Base-by-base conservation (phyloP, 2,329 filamentous ascomycete species). In the Aspergillus sp. region DNA sequence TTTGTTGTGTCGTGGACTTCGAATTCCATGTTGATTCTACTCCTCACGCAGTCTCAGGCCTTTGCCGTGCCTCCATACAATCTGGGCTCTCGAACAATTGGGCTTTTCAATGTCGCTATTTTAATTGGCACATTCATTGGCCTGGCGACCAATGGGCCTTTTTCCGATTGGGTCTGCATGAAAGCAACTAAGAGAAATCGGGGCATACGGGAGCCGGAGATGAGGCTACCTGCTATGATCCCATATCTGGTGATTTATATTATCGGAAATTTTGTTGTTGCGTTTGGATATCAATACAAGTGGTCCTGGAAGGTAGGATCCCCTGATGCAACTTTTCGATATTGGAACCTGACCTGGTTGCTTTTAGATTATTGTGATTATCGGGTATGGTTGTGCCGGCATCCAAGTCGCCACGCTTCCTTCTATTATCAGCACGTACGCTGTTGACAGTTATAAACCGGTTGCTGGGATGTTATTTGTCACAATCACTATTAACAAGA, bases 361-460 rank as follows among this genome's bases (percentile, higher is more conserved):
- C 25, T 9, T 27, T 27, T 27, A 27, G 25, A 27, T 27, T 8
- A 77, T 87, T 58, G 81, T 87, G 6, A 77, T 87, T n/a, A 74
- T 87, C 52, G 84, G 84, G 7, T 87, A 82, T 65, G 79, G 80
- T 5, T 82, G 77, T 56, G 79, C 82, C 0, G 84, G 69, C 1
- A 83, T 87, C 44, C 82, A 86, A 66, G 84, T 87, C 15, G 80
- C 84, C 3, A 84, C 84, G 0, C 71, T 88, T 12, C 85, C 85
- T 0, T 80, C 80, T 11, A 87, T 88, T 56, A 79, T 76, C 4
- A 85, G 65, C 45, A 75, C 73, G 76, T 87, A 87, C 64, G 83
- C 84, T 0, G 81, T 88, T 15, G 86, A 88, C 68, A 82, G 79
- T 55, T 88, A 88, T 70, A 88, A 87, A 71, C 83, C 85, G 0